Evolutionary conservation across 768 basidiomycete species (phyloP).

Genomic region (Podaxis carcinomalis): DNA sequence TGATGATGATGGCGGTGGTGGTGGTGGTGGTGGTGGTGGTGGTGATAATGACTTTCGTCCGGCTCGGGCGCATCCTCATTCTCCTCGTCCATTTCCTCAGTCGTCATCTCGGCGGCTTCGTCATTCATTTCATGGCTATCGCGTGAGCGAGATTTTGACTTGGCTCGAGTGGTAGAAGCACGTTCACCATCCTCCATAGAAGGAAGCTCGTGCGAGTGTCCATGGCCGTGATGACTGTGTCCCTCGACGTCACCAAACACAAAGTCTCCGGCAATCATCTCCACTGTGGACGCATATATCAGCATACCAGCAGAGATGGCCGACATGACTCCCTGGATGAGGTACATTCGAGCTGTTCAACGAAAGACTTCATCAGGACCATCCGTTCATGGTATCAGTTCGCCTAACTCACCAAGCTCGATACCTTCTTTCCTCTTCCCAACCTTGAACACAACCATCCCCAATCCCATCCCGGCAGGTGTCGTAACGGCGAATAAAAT

Average conservation of each 20-base stretch:
- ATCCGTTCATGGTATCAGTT: constrained; percentile 10
- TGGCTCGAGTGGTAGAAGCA: background rate
- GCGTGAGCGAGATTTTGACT: background rate
- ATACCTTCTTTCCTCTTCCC: constrained; percentile 21
- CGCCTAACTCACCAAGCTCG: constrained; percentile 17
- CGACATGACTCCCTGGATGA: constrained; percentile 71
- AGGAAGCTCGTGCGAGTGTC: constrained; percentile 9
- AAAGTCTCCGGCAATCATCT: constrained; percentile 86
- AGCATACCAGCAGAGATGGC: constrained; percentile 83
- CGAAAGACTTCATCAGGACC: background rate
- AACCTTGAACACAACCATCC: constrained; percentile 43
- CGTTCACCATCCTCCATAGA: background rate
- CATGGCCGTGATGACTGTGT: constrained; percentile 24
- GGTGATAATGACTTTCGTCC: constrained; percentile 15
- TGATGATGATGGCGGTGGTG: constrained; percentile 20
- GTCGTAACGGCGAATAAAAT: constrained; percentile 71
- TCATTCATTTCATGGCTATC: background rate
- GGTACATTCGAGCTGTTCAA: constrained; percentile 38
- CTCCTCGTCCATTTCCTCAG: constrained; percentile 11
- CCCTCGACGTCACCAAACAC: constrained; percentile 62
- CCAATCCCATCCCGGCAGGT: constrained; percentile 62
- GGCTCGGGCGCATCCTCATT: background rate
- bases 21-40: background rate
- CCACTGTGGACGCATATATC: constrained; percentile 77
- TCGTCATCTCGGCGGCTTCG: background rate